Base-by-base conservation (phyloP, 2,329 filamentous ascomycete genomes). In the Aspergillus arachidicola region DNA sequence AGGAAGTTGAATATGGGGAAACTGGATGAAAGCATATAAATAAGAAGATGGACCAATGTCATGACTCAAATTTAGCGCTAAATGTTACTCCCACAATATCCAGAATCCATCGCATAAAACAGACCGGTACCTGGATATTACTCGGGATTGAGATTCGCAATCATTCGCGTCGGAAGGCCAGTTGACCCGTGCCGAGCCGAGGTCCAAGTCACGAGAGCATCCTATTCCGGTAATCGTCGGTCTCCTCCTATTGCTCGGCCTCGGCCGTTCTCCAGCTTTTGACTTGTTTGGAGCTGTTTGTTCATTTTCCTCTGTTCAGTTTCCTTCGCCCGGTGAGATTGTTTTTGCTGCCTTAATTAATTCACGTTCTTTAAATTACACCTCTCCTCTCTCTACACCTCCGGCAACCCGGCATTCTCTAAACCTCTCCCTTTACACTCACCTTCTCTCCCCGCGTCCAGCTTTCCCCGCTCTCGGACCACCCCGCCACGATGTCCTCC, bases 401-500 rank as follows among this genome's bases (percentile, higher is more conserved):
- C 46, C 5, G n/a, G 14, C n/a, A 32, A 30, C 28, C 26, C 46
- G n/a, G 26, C 28, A 23, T 50, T 57, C 41, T 51, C 48, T 54
- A 5, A 16, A 12, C 21, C 41, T 55, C 45, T 59, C 30, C 50
- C 36, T 45, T 59, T 48, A 53, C 34, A 21, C 43, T 59, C 45
- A 34, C 34, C 26, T 58, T 32, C 36, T 41, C 55, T 58, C 46
- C 43, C 61, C 48, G 36, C 58, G 51, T 26, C 6, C 32, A 54
- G 51, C 30, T 54, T 32, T 38, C 63, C 59, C 60, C 55, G 38
- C 62, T 45, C 55, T 58, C 61, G 57, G 36, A 46, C 48, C 55
- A 55, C 62, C 60, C 62, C 53, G 58, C 60, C 64, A 73, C 66
- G 51, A 76, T 76, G 73, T 73, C 76, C 10, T 59, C 68, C 64